These are phyloP conservation scores for Termitomyces sp. DNA, from an alignment of 768 basidiomycete species.

Conservation along the genomic window DNA sequence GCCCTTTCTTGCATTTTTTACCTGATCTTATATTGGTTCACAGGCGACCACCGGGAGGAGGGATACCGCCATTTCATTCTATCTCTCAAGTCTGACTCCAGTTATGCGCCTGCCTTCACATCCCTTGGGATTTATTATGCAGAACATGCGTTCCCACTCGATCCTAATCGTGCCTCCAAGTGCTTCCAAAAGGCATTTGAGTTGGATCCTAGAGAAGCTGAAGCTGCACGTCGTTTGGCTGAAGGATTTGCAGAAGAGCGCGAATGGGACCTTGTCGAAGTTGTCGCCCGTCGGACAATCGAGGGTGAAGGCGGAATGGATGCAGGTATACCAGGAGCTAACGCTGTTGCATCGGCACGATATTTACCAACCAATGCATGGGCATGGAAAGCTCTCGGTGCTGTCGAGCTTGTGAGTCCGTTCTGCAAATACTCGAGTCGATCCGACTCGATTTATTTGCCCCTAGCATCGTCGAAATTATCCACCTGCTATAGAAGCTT, in stretches of 20 bases:
- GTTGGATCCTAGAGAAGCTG: constrained; percentile 82
- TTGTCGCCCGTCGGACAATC: constrained; percentile 88
- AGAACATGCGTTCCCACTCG: constrained; percentile 63
- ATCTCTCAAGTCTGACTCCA: constrained; percentile 66
- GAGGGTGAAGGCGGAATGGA: constrained; percentile 86
- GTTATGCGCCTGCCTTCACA: constrained; percentile 89
- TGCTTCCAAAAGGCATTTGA: constrained; percentile 99
- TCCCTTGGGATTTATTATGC: constrained; percentile 89
- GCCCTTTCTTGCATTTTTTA: constrained; percentile 13
- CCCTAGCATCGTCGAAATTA: constrained; percentile 64
- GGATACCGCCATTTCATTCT: constrained; percentile 78
- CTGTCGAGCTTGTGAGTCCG: constrained; percentile 77
- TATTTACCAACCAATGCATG: constrained; percentile 81
- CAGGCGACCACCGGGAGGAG: constrained; percentile 49
- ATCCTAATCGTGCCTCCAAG: constrained; percentile 81
- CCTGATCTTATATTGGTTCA: neutral
- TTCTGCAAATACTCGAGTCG: neutral
- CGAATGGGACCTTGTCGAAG: constrained; percentile 95
- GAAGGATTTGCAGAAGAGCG: constrained; percentile 87
- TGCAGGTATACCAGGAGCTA: constrained; percentile 38
- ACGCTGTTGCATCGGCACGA: constrained; percentile 29
- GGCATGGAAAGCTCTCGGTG: constrained; percentile 97
- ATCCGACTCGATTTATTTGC: neutral
- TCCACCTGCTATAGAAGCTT: constrained; percentile 68
- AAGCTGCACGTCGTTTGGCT: constrained; percentile 80